Base-by-base conservation (phyloP, 306 rosid species). In the Lagenaria siceraria region DNA sequence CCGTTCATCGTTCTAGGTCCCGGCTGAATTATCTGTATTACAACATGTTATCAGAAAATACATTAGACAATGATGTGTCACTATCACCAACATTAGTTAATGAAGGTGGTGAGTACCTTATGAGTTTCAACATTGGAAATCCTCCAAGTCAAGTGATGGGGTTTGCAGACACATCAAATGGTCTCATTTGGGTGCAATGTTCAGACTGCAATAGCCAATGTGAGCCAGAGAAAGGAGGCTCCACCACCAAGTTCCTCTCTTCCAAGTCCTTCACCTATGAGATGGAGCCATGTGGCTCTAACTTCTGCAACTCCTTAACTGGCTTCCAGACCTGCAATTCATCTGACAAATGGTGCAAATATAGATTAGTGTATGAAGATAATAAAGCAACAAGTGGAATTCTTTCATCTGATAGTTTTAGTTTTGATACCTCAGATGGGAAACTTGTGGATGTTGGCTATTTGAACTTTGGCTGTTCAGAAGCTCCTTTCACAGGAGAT, bases 381-480 rank as follows among this genome's bases (percentile, higher is more conserved):
- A 14, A 74, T 24, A 31, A 77, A 2, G 31, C n/a, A 7, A 69
- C 83, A 56, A 66, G 68, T 33, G 80, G 72, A 29, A 68, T 31
- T 42, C 61, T 81, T 42, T 76, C 80, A 5, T 61, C 35, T 75
- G 83, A 80, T 61, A 81, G 53, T 27, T 76, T 66, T 46, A 31
- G 73, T 21, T 77, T 81, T 77, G 77, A 66, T 43, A 65, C 52
- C 33, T n/a, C 24, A 19, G 42, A 15, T 10, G 43, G 70, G 61
- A 66, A 46, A 19, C 80, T 21, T 29, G 73, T 76, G 9, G 73
- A 64, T 64, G 76, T 75, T 53, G 77, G 83, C 8, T 66, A 14
- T 64, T 66, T 81, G 71, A 11, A 65, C 52, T 81, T 81, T 76
- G 77, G 80, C 68, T 66, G 83, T 65, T 65, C 76, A 11, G 19